phyloP scores from a whole-genome alignment of 768 basidiomycete species.

The Lactarius psammicola region DNA sequence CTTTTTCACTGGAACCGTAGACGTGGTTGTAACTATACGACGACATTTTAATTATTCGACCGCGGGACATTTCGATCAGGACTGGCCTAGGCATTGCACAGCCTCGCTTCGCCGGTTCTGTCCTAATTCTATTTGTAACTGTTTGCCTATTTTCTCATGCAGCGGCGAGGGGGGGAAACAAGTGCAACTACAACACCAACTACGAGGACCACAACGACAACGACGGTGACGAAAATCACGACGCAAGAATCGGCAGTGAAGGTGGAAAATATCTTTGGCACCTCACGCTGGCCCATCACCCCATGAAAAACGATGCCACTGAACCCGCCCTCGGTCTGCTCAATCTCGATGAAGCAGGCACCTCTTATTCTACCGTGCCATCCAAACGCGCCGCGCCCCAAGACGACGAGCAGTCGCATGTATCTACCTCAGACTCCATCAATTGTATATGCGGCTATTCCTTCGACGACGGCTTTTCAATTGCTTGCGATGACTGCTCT shows the following conservation, averaged over 20 bases:
- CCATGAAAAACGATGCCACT: constrained; percentile 54
- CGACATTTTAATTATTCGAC: too few species aligned
- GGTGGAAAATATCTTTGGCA: background rate
- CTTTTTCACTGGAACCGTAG: too few species aligned
- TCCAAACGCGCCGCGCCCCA: constrained; percentile 39
- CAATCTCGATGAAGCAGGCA: constrained; percentile 44
- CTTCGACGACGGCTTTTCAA: constrained; percentile 80
- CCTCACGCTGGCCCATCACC: constrained; percentile 13
- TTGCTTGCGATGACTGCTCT: constrained; percentile 79
- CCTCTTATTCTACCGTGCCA: constrained; percentile 40
- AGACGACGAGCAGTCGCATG: constrained; percentile 25
- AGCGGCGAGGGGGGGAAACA: background rate
- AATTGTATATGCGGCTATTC: constrained; percentile 73
- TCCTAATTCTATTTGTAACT: constrained; percentile 11
- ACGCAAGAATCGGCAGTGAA: constrained; percentile 4
- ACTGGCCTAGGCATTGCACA: background rate
- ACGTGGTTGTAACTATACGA: too few species aligned
- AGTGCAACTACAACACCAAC: background rate
- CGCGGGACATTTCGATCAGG: too few species aligned
- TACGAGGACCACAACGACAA: constrained; percentile 3
- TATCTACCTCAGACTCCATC: constrained; percentile 45
- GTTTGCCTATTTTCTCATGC: constrained; percentile 17
- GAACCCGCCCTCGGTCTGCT: constrained; percentile 60
- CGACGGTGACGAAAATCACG: constrained; percentile 4
- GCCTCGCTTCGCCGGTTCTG: background rate